Percentiles rank a stretch among this genome's conserved stretches.
Conservation (phyloP, 352 stramenopile species). For the Globisporangium takayamanum region DNA sequence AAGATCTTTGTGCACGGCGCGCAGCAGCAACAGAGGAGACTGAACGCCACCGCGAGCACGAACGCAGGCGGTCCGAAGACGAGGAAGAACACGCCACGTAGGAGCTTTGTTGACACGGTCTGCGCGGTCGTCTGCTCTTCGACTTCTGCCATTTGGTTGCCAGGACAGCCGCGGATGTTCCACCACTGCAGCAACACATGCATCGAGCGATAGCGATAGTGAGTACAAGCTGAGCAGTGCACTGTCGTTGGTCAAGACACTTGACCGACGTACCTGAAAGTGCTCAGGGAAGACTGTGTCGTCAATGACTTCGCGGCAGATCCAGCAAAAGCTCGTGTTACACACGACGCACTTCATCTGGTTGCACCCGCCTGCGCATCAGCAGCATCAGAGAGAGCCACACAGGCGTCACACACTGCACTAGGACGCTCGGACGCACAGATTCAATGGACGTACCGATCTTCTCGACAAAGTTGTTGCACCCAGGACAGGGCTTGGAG, state of each 20-base stretch:
- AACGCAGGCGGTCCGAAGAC: constrained; percentile 61
- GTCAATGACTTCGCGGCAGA: constrained; percentile 79
- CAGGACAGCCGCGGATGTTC: constrained; percentile 66
- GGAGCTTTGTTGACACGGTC: constrained; percentile 24
- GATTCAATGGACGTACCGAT: constrained; percentile 24
- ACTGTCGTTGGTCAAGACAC: neutral
- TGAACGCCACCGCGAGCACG: constrained; percentile 46
- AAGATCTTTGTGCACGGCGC: constrained; percentile 42
- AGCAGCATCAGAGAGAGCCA: neutral
- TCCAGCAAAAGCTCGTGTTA: constrained; percentile 85
- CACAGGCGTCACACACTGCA: neutral
- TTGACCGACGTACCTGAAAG: constrained; percentile 47
- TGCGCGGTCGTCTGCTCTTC: constrained; percentile 36
- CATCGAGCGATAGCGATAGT: neutral
- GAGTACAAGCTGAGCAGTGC: neutral
- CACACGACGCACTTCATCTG: constrained; percentile 88
- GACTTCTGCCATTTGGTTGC: constrained; percentile 64
- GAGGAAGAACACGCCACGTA: constrained; percentile 54
- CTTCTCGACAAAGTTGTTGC: constrained; percentile 87
- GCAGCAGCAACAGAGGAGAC: constrained; percentile 58
- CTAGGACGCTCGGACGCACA: neutral
- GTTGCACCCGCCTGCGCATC: constrained; percentile 75
- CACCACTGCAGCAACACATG: constrained; percentile 41
- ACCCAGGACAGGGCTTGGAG: constrained; percentile 82
- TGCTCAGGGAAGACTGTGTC: constrained; percentile 81